phyloP scores from a whole-genome alignment of 805 yeast species.

The Kodamaea fukazawae region DNA sequence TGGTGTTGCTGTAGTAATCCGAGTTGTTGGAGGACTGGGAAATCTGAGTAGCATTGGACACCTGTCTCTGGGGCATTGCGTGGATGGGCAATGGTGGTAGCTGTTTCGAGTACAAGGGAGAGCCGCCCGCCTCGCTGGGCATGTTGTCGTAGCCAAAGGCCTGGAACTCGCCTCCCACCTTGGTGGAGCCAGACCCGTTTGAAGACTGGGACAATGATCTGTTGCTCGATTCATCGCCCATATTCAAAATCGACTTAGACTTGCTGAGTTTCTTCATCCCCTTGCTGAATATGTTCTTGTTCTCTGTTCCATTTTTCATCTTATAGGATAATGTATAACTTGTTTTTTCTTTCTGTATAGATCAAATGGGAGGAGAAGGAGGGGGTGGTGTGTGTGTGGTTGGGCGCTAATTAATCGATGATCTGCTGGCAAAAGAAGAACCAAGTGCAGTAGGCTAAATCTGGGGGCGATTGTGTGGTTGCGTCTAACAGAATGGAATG shows the following conservation, averaged over 20 bases:
- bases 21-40: conserved; percentile 7
- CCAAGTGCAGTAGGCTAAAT: no score
- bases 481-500: no score
- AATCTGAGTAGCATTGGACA: conserved; percentile 1
- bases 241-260: conserved; percentile 26
- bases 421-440: no score
- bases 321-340: background rate
- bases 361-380: no score
- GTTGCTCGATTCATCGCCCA: conserved; percentile 8
- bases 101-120: conserved; percentile 26
- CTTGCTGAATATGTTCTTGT: conserved; percentile 19
- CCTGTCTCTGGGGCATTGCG: background rate
- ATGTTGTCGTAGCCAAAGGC: conserved; percentile 38
- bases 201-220: conserved; percentile 1
- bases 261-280: conserved; percentile 30
- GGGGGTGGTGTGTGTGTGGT: no score
- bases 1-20: conserved; percentile 4
- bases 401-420: no score
- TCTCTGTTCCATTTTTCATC: conserved; percentile 11
- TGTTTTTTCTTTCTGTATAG: background rate
- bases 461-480: no score
- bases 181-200: background rate
- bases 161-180: conserved; percentile 23
- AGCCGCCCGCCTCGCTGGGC: conserved; percentile 23
- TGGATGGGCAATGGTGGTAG: conserved; percentile 17